Conservation (phyloP, 2,329 filamentous ascomycete species). For the Thelonectria blattea region DNA sequence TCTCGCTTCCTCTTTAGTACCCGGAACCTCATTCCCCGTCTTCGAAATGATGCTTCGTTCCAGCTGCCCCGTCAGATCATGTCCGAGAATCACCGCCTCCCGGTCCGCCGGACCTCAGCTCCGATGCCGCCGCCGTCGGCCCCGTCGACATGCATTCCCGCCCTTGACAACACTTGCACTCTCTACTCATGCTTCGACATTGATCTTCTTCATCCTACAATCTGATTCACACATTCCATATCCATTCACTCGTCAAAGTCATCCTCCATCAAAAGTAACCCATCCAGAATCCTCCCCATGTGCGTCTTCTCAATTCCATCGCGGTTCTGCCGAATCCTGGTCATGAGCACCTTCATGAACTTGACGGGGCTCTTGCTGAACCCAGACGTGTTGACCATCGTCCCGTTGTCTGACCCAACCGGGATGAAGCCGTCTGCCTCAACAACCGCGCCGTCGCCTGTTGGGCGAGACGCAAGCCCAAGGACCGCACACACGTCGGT, state of each 20-base stretch:
- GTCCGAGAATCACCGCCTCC: background rate
- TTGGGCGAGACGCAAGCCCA: conserved; percentile 48
- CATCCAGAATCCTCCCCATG: conserved; percentile 46
- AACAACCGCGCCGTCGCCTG: conserved; percentile 31
- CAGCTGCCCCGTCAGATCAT: background rate
- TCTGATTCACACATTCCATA: background rate
- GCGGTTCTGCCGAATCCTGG: conserved; percentile 46
- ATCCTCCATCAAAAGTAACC: conserved; percentile 30
- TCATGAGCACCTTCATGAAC: conserved; percentile 47
- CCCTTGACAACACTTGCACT: too few relatives aligned
- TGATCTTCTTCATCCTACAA: background rate
- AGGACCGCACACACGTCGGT: conserved; percentile 56
- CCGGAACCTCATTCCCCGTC: background rate
- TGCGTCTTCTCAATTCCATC: conserved; percentile 50
- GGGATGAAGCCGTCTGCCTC: conserved; percentile 45
- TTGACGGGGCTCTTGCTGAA: conserved; percentile 44
- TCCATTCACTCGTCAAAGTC: conserved; percentile 27
- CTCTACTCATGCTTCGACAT: background rate
- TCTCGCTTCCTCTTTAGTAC: background rate
- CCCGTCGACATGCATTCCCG: background rate
- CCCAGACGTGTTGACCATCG: conserved; percentile 25
- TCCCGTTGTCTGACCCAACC: background rate
- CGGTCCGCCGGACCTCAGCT: background rate
- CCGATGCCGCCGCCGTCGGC: background rate
- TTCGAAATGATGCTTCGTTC: background rate